phyloP scores from a whole-genome alignment of 2,329 filamentous ascomycete genomes.

The Fusarium sp. region DNA sequence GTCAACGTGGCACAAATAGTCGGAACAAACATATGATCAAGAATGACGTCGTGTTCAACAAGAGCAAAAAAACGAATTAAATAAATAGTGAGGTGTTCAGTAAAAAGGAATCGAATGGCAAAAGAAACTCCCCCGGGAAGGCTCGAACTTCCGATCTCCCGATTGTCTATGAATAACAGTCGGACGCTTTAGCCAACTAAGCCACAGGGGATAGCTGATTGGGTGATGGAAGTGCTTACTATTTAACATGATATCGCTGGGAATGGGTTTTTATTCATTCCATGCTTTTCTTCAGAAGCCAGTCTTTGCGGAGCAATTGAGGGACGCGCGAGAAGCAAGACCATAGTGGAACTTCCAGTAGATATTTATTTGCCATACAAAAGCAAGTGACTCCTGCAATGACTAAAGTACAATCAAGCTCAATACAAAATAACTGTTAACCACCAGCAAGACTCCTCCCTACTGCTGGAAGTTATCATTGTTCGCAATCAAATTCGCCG shows the following conservation, averaged over 20 bases:
- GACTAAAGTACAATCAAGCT: neutral
- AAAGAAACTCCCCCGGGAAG: conserved; percentile 43
- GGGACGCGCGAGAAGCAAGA: too few relatives aligned
- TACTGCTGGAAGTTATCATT: conserved; percentile 10
- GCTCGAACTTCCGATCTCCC: conserved; percentile 48
- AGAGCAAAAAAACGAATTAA: rapidly evolving
- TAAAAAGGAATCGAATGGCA: neutral
- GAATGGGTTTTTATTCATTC: too few relatives aligned
- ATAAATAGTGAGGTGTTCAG: rapidly evolving
- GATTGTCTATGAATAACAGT: conserved; percentile 44
- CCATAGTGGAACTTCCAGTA: too few relatives aligned
- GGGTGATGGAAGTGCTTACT: rapidly evolving
- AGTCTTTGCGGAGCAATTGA: too few relatives aligned
- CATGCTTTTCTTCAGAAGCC: too few relatives aligned
- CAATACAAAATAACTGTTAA: neutral
- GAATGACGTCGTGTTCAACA: rapidly evolving
- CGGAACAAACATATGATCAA: rapidly evolving
- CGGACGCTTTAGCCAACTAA: conserved; percentile 45
- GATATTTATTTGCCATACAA: too few relatives aligned
- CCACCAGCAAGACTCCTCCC: neutral
- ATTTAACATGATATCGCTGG: rapidly evolving
- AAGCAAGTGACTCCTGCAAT: too few relatives aligned
- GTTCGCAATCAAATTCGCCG: conserved; percentile 21
- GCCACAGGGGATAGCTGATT: conserved; percentile 36
- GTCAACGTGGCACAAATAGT: rapidly evolving